Evolutionary conservation across 2,329 filamentous ascomycete species (phyloP).

Genomic region (Alternaria sp.): DNA sequence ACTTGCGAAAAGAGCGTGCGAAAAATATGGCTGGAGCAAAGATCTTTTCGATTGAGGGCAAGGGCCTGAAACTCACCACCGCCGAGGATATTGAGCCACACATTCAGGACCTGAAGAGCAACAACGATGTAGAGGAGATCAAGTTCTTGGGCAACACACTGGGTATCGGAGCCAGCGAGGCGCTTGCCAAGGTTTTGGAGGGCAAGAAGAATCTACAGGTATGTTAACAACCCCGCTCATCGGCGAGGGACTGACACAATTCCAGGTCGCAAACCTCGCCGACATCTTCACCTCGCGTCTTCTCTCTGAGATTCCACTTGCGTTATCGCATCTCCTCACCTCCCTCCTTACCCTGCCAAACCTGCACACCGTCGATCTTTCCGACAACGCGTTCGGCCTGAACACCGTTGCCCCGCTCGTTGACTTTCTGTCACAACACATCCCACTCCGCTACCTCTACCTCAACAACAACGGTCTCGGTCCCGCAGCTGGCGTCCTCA

Average conservation of each 20-base stretch:
- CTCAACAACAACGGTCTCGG: conserved; percentile 99
- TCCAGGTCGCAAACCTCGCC: conserved; percentile 80
- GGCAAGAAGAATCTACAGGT: conserved; percentile 85
- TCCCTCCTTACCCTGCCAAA: conserved; percentile 85
- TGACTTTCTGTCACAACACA: conserved; percentile 86
- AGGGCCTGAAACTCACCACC: conserved; percentile 89
- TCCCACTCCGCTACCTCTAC: conserved; percentile 90
- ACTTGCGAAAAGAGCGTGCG: conserved; percentile 4
- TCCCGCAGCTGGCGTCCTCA: conserved; percentile 84
- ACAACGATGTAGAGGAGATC: conserved; percentile 82
- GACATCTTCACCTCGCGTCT: conserved; percentile 98
- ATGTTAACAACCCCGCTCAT: conserved; percentile 17
- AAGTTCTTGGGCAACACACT: conserved; percentile 90
- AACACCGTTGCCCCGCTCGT: conserved; percentile 94
- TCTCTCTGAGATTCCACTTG: conserved; percentile 90
- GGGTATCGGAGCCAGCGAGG: conserved; percentile 85
- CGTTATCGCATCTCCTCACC: conserved; percentile 83
- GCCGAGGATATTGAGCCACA: conserved; percentile 86
- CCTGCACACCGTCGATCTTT: conserved; percentile 91
- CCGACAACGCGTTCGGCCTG: conserved; percentile 97
- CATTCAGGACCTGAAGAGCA: conserved; percentile 76
- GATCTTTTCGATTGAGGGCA: conserved; percentile 89
- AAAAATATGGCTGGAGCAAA: conserved; percentile 61
- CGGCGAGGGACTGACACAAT: conserved; percentile 42
- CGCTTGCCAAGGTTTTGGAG: conserved; percentile 81